Percentiles rank a stretch among this genome's conserved stretches.
These are phyloP conservation scores for Dictyostelium capitatum DNA, from an alignment of 78 protist species.

Conservation along the genomic window DNA sequence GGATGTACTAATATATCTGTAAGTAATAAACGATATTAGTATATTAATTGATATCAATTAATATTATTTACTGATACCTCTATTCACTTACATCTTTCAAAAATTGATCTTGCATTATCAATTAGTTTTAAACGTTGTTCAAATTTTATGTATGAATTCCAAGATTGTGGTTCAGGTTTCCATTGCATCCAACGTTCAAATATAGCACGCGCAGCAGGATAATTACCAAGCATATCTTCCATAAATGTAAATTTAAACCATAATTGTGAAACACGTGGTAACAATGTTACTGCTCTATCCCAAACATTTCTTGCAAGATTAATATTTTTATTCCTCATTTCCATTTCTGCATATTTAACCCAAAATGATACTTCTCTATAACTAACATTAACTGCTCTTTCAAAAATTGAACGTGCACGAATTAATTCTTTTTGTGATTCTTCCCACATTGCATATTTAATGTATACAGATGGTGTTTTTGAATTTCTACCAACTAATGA, in stretches of 20 bases:
- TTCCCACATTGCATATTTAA: constrained; percentile 97
- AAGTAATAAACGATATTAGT: too few relatives aligned
- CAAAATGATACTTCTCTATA: constrained; percentile 84
- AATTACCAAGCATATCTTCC: constrained; percentile 98
- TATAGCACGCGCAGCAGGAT: constrained; percentile 92
- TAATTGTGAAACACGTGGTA: constrained; percentile 95
- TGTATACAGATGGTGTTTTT: constrained; percentile 38
- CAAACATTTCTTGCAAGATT: constrained; percentile 98
- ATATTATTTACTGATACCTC: not conserved
- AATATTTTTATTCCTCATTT: constrained; percentile 92
- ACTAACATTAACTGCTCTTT: constrained; percentile 93
- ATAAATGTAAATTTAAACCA: constrained; percentile 97
- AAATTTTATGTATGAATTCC: constrained; percentile 93
- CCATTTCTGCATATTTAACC: constrained; percentile 98
- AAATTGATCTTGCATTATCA: constrained; percentile 88
- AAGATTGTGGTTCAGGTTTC: constrained; percentile 92
- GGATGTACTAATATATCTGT: constrained; percentile 74
- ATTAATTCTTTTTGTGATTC: constrained; percentile 92
- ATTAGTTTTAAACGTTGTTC: constrained; percentile 89
- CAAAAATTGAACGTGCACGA: constrained; percentile 95
- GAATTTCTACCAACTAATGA: constrained; percentile 40
- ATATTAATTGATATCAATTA: not conserved
- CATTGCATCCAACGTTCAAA: constrained; percentile 98
- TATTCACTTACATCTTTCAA: constrained; percentile 37
- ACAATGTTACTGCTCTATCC: constrained; percentile 96